Conservation (phyloP, 306 rosid genomes). For the Biancaea sappan region DNA sequence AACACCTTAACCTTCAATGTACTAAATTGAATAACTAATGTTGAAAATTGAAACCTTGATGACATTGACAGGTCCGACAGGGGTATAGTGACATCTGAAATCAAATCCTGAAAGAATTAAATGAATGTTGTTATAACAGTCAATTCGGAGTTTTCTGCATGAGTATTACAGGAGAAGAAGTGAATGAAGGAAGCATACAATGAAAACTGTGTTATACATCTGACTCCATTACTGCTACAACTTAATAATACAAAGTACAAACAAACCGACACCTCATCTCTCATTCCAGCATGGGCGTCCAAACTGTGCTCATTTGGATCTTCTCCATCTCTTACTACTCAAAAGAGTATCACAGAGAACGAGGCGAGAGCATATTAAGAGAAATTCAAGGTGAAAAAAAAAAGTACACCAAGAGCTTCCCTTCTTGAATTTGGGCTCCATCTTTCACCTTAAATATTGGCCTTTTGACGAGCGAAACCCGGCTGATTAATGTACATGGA, state of each 20-base stretch:
- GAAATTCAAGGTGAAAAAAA: not conserved
- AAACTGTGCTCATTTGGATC: not conserved
- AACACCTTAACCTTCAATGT: too few relatives aligned
- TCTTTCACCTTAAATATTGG: constrained; percentile 42
- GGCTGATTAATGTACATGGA: constrained; percentile 66
- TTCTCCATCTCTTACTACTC: not conserved
- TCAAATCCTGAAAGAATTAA: constrained; percentile 25
- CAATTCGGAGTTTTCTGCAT: constrained; percentile 18
- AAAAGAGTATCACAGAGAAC: too few relatives aligned
- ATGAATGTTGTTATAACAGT: constrained; percentile 32
- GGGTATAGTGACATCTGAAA: not conserved
- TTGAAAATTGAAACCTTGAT: not conserved
- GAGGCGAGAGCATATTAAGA: not conserved
- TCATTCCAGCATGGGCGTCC: not conserved
- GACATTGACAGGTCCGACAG: not conserved
- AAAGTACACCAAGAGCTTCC: constrained; percentile 28
- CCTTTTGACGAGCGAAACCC: constrained; percentile 85
- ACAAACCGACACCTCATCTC: constrained; percentile 1
- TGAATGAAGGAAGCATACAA: constrained; percentile 14
- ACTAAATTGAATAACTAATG: not conserved
- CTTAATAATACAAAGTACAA: not conserved
- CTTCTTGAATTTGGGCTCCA: constrained; percentile 8
- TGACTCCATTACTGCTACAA: constrained; percentile 32
- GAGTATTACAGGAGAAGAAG: not conserved
- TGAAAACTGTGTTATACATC: constrained; percentile 29